Evolutionary conservation across 2,329 filamentous ascomycete species (phyloP).

Genomic region (Zymoseptoria ardabiliae): DNA sequence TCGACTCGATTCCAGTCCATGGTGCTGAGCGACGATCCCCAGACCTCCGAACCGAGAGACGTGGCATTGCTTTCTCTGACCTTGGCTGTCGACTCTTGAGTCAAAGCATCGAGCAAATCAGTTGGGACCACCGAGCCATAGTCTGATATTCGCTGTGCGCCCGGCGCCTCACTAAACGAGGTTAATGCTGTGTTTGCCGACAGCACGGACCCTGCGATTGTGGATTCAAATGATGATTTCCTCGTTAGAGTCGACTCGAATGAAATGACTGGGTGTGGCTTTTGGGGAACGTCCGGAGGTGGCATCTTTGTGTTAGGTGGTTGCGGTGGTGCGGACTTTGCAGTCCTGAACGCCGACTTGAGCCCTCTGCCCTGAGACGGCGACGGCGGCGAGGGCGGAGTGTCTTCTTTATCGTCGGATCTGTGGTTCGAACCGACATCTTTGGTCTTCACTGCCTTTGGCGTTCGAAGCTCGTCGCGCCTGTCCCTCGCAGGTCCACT

Average conservation of each 20-base stretch:
- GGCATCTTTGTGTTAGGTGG: background rate
- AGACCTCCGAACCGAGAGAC: background rate
- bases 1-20: background rate
- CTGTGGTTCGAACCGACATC: background rate
- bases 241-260: background rate
- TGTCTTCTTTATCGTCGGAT: background rate
- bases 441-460: background rate
- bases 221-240: background rate
- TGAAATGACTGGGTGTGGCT: background rate
- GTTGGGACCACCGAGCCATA: background rate
- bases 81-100: background rate
- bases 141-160: background rate
- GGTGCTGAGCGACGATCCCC: conserved; percentile 2
- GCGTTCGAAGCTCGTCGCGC: background rate
- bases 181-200: conserved; percentile 9
- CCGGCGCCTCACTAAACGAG: conserved; percentile 6
- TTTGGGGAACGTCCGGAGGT: background rate
- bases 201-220: background rate
- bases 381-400: background rate
- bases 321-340: background rate
- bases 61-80: background rate
- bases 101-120: background rate
- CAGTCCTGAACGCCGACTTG: conserved; percentile 1
- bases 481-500: background rate
- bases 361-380: background rate